These are phyloP conservation scores for Gillenia trifoliata DNA, from an alignment of 306 rosid species.

Conservation along the genomic window DNA sequence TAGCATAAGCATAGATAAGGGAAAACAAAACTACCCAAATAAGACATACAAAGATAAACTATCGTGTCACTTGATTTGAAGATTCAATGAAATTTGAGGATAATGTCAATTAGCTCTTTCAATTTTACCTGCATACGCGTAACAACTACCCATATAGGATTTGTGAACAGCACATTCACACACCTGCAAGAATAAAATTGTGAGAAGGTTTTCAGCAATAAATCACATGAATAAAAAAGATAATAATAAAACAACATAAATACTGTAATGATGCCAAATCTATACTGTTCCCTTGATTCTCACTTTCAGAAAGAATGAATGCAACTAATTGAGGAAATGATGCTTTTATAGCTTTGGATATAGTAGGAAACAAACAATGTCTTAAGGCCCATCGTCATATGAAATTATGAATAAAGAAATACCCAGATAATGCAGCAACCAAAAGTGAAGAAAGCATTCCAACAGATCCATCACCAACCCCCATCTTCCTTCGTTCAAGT, in stretches of 20 bases:
- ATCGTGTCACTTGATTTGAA: not conserved
- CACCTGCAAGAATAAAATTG: slow-evolving; percentile 55
- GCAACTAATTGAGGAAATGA: not conserved
- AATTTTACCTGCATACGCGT: slow-evolving; percentile 87
- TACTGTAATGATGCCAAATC: not conserved
- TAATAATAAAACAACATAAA: not conserved
- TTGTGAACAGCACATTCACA: slow-evolving; percentile 87
- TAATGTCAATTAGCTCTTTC: not conserved
- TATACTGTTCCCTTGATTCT: not conserved
- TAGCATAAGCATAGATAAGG: not conserved
- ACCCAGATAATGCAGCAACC: slow-evolving; percentile 97
- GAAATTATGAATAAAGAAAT: slow-evolving; percentile 7
- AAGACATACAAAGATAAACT: not conserved
- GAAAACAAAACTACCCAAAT: not conserved
- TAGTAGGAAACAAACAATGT: not conserved
- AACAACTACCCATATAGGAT: slow-evolving; percentile 92
- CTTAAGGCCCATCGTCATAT: not conserved
- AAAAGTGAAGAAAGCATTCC: slow-evolving; percentile 88
- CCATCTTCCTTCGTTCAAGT: slow-evolving; percentile 48
- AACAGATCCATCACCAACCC: slow-evolving; percentile 85
- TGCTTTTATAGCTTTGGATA: not conserved
- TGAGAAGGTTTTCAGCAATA: slow-evolving; percentile 10
- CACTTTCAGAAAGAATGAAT: not conserved
- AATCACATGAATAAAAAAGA: not conserved
- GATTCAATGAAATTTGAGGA: slow-evolving; percentile 15